Base-by-base conservation (phyloP, 495 filamentous ascomycete genomes). In the Talaromyces ruber region DNA sequence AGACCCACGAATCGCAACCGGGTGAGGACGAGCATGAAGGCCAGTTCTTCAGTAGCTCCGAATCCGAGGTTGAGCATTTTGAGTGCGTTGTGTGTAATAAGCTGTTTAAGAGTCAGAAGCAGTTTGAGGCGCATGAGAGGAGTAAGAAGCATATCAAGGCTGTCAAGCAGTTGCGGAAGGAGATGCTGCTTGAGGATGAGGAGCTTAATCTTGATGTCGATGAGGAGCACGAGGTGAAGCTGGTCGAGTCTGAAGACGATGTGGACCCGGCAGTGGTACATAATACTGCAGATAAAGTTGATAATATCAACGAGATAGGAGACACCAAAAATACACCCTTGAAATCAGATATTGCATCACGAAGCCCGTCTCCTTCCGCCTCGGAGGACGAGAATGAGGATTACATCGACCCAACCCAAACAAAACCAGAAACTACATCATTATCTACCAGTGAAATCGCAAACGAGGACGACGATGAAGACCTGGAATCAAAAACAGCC, bases 101-200 rank as follows among this genome's bases (percentile, higher is more conserved):
- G 74, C 87, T 66, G 3, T 99, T 98, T 79, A 96, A 95, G 70
- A 97, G 92, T 61, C 87, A 96, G 68, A 90, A 89, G 65, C 94
- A 97, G 66, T 93, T 86, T 63, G 86, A 93, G 69, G 85, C 89
- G n/a, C 94, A 99, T 68, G 93, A 98, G 75, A 89, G 87, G 73
- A 97, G 92, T 76, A 98, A 96, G 70, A 98, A 97, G 70, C 94
- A 99, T 68, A 67, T 85, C 51, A 97, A 95, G 69, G 88, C 90
- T 3, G 82, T 96, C 5, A 85, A 91, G 63, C 83, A 91, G 64
- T 71, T 99, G 37, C 84, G 82, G 66, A 79, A 85, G 67, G 86
- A 93, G 72, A 97, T 99, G 93, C 81, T 77, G 65, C 82, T 85
- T 65, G 86, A 99, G 62, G 85, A 93, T 67, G 74, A 79, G 53